Evolutionary conservation across 768 basidiomycete genomes (phyloP), one percentile per base, ranked within the genome.

Genomic region (Candolleomyces efflorescens): DNA sequence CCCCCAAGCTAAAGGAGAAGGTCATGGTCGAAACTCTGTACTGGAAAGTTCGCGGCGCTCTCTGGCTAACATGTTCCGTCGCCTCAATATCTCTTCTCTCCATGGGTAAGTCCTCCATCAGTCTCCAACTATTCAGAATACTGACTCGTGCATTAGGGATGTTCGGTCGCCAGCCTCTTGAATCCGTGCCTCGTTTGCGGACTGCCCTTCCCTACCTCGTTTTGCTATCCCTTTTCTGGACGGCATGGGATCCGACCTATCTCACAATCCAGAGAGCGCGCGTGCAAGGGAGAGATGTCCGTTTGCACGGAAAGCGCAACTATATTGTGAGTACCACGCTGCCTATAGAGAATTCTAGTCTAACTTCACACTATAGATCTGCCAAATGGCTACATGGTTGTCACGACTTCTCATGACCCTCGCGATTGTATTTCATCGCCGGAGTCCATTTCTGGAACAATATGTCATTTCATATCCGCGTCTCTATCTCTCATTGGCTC

Each of bases 191-290:
- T 65, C 68, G 36, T 46, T 73, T 39, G 64, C 70, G n/a, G 51
- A 79, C 80, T 10, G 60, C 67, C 4, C 72, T 87, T 52, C 85
- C 89, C 2, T 26, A 76, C 3, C 45, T 89, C 18, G 71, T 76
- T 26, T 45, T 85, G 0, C 11, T 82, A 15, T 92, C 92, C 18
- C 65, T 94, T 15, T 65, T 87, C 5, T 95, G 93, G 87, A 84
- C 85, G 0, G 83, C 80, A 1, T 96, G 94, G 94, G 86, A 96
- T 67, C 93, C 92, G 12, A 89, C 89, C 18, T 93, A 92, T 69
- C 71, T 79, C 22, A 74, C 80, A 10, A 73, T 82, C 54, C 78
- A 79, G 61, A 79, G 74, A 62, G 84, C 86, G 12, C 80, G 82
- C 63, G 73, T 81, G 43, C 89, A 92, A 74, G 89, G 90, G 2